phyloP scores from a whole-genome alignment of 1,284 basidiomycete species.

The Sparassis latifolia region DNA sequence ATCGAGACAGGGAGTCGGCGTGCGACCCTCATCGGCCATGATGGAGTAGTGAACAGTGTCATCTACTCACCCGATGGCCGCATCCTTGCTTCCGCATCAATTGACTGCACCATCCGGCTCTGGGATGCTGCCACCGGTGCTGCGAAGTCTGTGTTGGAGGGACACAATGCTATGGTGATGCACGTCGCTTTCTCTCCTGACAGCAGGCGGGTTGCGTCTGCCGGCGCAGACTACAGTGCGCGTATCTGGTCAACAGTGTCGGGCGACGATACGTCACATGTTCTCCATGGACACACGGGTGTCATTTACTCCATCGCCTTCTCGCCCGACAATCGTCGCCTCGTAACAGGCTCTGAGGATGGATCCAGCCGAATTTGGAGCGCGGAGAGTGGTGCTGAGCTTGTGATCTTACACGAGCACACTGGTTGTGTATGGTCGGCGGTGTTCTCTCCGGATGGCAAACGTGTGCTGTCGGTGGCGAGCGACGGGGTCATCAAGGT shows the following conservation, averaged over 20 bases:
- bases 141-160: slow-evolving; percentile 6
- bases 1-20: slow-evolving; percentile 6
- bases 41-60: slow-evolving; percentile 10
- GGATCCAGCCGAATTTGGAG: slow-evolving; percentile 14
- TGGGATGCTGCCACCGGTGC: slow-evolving; percentile 18
- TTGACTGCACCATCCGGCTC: slow-evolving; percentile 16
- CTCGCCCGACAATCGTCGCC: slow-evolving; percentile 16
- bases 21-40: slow-evolving; percentile 10
- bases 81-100: slow-evolving; percentile 18
- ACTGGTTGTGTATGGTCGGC: slow-evolving; percentile 11
- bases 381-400: slow-evolving; percentile 13
- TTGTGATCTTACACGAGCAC: slow-evolving; percentile 12
- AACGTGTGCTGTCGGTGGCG: slow-evolving; percentile 11
- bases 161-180: slow-evolving; percentile 14
- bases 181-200: slow-evolving; percentile 18
- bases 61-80: slow-evolving; percentile 19
- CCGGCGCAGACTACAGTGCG: slow-evolving; percentile 12
- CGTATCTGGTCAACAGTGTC: slow-evolving; percentile 13
- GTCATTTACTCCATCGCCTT: slow-evolving; percentile 16
- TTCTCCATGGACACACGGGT: slow-evolving; percentile 11
- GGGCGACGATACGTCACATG: slow-evolving; percentile 2
- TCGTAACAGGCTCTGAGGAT: slow-evolving; percentile 21
- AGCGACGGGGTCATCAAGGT: slow-evolving; percentile 10
- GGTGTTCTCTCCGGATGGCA: slow-evolving; percentile 11
- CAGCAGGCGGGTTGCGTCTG: slow-evolving; percentile 12